Base-by-base conservation (phyloP, 2,329 filamentous ascomycete genomes). In the Pezicula rhizophila region DNA sequence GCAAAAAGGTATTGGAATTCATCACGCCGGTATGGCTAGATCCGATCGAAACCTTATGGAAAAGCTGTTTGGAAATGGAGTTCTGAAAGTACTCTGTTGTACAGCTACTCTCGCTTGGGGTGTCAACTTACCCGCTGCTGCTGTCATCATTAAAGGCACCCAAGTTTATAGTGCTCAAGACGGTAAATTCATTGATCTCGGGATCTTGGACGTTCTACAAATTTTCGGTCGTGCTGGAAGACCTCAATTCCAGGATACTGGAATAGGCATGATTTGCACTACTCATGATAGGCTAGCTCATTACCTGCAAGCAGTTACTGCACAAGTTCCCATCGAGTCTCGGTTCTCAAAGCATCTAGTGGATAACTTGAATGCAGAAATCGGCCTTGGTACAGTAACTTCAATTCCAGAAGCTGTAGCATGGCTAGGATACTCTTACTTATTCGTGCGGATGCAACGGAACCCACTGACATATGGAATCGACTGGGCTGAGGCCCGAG, bases 141-240 rank as follows among this genome's bases (percentile, higher is more conserved):
- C 93, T 0, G 93, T 99, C 45, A 80, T 99, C 46, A 99, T 99
- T 76, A 99, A 99, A 66, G 93, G 93, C 14, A 99, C 93, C 0
- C 92, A 97, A 63, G 80, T 99, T 0, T 99, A 99, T 70, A 97
- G 91, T 65, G 85, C 93, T 0, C 89, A 96, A 65, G 92, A 95
- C 46, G 93, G 93, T 68, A 96, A 95, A 68, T 97, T 96, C 59
- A 86, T 96, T 17, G 93, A 99, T 63, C 77, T 99, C 5, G 92
- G 93, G 3, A 99, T 99, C 56, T 77, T 99, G 2, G 93, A 99
- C 65, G 93, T 99, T 14, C 75, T 99, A 48, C 93, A 99, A 65
- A 99, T 99, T 51, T 99, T 99, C 63, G 93, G 93, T 74, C 91
- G 93, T 77, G 95, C 93, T 51, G 93, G 93, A 74, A 87, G 93